Conservation (phyloP, 1,284 basidiomycete genomes). For the Cutaneotrichosporon cutaneum region DNA sequence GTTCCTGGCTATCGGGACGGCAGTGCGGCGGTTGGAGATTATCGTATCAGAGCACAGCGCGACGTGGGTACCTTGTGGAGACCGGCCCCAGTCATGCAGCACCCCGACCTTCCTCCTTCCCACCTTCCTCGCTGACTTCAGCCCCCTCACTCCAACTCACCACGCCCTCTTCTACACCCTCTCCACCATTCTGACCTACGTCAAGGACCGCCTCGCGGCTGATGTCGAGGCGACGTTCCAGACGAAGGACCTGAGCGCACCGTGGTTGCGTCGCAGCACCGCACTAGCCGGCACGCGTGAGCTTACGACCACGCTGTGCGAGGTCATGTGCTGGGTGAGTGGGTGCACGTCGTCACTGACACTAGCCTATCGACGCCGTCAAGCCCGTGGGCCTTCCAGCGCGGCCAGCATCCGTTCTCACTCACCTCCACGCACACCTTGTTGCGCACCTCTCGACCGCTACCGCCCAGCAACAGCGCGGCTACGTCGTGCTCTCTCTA, state of each 20-base stretch:
- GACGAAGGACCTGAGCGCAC: constrained; percentile 6
- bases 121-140: constrained; percentile 13
- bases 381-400: constrained; percentile 33
- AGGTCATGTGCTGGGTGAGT: constrained; percentile 41
- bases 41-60: constrained; percentile 37
- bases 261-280: constrained; percentile 33
- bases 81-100: too few species aligned
- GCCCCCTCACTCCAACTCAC: constrained; percentile 45
- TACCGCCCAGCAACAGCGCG: constrained; percentile 17
- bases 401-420: constrained; percentile 37
- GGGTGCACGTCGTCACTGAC: neutral
- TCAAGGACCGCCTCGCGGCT: constrained; percentile 34
- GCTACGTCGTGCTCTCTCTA: constrained; percentile 25
- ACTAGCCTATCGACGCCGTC: constrained; percentile 29
- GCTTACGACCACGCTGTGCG: constrained; percentile 29
- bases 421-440: constrained; percentile 41
- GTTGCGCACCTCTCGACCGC: constrained; percentile 30
- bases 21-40: constrained; percentile 41
- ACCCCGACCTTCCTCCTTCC: neutral
- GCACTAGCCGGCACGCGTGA: constrained; percentile 30
- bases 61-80: constrained; percentile 24
- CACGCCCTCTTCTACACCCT: constrained; percentile 45
- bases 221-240: constrained; percentile 22
- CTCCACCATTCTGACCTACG: constrained; percentile 39
- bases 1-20: constrained; percentile 34